phyloP scores from a whole-genome alignment of 108 stramenopile species.

The Aurantiochytrium sp. region DNA sequence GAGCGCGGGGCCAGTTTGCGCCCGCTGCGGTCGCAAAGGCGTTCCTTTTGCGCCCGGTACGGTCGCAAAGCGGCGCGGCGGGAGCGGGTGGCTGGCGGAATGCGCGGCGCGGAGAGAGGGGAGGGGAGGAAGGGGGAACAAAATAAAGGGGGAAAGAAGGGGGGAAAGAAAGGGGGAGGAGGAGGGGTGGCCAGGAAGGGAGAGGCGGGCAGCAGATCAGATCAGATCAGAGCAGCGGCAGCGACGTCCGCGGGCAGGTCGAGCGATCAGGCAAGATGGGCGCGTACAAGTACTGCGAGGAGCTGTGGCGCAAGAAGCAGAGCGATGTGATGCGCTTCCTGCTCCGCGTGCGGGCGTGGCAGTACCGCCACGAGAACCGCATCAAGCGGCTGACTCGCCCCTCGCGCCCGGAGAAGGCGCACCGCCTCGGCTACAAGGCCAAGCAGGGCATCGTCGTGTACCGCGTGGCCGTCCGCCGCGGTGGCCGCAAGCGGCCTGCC shows the following conservation, averaged over 20 bases:
- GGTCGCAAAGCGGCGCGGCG: too few relatives aligned
- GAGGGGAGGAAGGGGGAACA: too few relatives aligned
- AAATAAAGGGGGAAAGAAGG: too few relatives aligned
- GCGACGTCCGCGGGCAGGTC: neutral
- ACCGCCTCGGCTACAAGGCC: slow-evolving; percentile 99
- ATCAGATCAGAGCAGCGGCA: neutral
- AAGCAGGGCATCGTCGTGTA: slow-evolving; percentile 98
- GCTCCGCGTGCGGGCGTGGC: slow-evolving; percentile 99
- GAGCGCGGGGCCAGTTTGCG: neutral
- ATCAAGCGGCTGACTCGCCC: slow-evolving; percentile 80
- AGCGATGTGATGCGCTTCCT: slow-evolving; percentile 98
- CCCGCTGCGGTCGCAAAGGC: neutral
- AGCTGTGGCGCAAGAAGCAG: slow-evolving; percentile 99
- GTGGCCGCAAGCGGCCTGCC: slow-evolving; percentile 98
- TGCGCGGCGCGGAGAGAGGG: too few relatives aligned
- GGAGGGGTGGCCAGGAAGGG: too few relatives aligned
- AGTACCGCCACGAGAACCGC: slow-evolving; percentile 97
- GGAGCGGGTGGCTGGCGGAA: too few relatives aligned
- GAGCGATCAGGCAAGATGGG: slow-evolving; percentile 64
- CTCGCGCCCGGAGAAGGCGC: slow-evolving; percentile 99
- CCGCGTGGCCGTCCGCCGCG: slow-evolving; percentile 96
- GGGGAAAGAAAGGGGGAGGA: too few relatives aligned
- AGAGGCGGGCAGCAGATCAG: neutral
- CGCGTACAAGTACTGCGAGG: slow-evolving; percentile 99
- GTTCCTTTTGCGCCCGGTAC: neutral